phyloP scores from a whole-genome alignment of 192 early-diverging fungal genomes.

The Linnemannia schmuckeri region DNA sequence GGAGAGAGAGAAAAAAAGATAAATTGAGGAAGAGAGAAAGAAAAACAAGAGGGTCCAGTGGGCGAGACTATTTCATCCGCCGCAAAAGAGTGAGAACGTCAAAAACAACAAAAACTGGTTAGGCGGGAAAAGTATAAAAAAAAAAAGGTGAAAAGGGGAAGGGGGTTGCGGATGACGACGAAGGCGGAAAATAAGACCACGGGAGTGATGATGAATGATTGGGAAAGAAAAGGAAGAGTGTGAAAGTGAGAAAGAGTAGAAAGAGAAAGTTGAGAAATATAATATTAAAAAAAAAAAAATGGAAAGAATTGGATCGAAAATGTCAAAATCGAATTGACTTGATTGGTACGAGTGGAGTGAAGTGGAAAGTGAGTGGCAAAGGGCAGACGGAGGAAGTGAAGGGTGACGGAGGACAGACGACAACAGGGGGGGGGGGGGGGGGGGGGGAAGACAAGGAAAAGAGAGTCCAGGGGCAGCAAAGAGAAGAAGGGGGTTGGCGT shows the following conservation, averaged over 20 bases:
- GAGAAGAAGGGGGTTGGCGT: background rate
- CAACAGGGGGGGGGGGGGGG: background rate
- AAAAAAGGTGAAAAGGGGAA: too few species aligned
- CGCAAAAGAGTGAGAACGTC: too few species aligned
- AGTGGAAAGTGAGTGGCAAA: background rate
- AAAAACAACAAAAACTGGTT: too few species aligned
- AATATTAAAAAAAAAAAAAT: background rate
- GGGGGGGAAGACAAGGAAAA: background rate
- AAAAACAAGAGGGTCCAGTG: too few species aligned
- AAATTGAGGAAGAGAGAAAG: background rate
- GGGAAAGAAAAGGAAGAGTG: background rate
- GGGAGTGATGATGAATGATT: too few species aligned
- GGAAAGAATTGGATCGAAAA: background rate
- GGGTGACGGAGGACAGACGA: background rate
- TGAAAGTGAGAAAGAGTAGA: background rate
- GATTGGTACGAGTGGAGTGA: constrained; percentile 1
- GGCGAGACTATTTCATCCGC: too few species aligned
- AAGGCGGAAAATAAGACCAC: too few species aligned
- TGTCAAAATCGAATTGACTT: background rate
- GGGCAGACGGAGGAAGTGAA: background rate
- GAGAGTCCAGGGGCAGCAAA: background rate
- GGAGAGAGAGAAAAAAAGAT: background rate
- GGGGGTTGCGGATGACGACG: too few species aligned
- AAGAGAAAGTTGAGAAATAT: background rate
- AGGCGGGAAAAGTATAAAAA: too few species aligned